phyloP scores from a whole-genome alignment of 768 basidiomycete genomes.

The Lactarius trivialis region DNA sequence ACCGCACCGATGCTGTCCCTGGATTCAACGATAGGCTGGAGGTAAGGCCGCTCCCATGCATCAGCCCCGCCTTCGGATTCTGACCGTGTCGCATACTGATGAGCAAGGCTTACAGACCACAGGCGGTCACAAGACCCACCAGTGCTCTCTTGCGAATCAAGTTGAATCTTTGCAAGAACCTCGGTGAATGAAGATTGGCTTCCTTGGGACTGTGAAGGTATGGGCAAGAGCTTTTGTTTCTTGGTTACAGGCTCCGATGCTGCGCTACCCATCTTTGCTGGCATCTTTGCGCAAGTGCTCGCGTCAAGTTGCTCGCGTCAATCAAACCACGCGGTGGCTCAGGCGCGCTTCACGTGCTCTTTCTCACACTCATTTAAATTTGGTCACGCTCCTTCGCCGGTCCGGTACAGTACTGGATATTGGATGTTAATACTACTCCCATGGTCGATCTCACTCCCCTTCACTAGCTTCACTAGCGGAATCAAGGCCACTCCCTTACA shows the following conservation, averaged over 20 bases:
- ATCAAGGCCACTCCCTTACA: too few relatives aligned
- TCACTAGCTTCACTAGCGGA: too few relatives aligned
- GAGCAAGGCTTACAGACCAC: not conserved
- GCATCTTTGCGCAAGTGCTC: too few relatives aligned
- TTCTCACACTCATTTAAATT: too few relatives aligned
- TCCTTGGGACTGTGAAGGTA: constrained; percentile 22
- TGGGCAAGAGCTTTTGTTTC: constrained; percentile 30
- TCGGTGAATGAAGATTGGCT: constrained; percentile 35
- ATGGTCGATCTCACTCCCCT: too few relatives aligned
- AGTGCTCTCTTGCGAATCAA: constrained; percentile 26
- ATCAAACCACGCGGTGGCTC: too few relatives aligned
- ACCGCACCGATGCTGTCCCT: constrained; percentile 59
- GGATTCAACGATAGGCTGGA: constrained; percentile 50
- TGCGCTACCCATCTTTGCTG: not conserved
- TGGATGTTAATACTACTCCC: too few relatives aligned
- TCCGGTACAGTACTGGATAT: too few relatives aligned
- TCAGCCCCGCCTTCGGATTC: constrained; percentile 75
- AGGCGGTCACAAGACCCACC: constrained; percentile 7
- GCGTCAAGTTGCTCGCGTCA: too few relatives aligned
- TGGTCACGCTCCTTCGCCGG: too few relatives aligned
- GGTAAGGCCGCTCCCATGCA: constrained; percentile 60
- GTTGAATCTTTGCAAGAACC: constrained; percentile 33
- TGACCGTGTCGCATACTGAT: constrained; percentile 26
- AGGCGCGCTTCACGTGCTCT: too few relatives aligned
- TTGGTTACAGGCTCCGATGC: constrained; percentile 29